phyloP scores from a whole-genome alignment of 306 rosid genomes.

The Cucumis melo region DNA sequence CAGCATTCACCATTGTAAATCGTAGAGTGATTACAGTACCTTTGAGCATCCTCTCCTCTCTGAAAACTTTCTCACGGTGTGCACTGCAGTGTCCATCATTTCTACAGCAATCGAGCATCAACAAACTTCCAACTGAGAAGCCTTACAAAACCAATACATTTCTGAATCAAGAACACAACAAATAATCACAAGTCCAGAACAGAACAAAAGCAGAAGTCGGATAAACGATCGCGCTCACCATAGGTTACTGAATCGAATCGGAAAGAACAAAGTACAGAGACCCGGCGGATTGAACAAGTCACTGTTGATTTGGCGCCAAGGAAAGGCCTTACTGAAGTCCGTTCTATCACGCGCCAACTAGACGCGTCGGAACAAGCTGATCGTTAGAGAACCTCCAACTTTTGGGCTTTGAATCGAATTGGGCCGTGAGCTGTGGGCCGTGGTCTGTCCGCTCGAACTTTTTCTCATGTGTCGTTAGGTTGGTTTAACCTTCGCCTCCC shows the following conservation, averaged over 20 bases:
- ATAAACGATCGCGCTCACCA: too few species aligned
- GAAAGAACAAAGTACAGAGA: not conserved
- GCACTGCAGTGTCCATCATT: constrained; percentile 70
- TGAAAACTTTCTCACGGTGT: constrained; percentile 47
- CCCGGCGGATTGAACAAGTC: constrained; percentile 33
- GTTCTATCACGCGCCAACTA: not conserved
- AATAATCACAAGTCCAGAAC: not conserved
- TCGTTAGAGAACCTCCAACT: not conserved
- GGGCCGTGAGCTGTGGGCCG: not conserved
- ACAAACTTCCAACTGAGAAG: too few species aligned
- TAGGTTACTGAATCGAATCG: not conserved
- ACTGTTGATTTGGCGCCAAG: constrained; percentile 61
- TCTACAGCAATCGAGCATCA: constrained; percentile 55
- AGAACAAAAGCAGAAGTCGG: not conserved
- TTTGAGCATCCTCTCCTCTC: constrained; percentile 57
- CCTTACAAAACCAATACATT: too few species aligned
- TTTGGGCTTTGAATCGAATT: not conserved
- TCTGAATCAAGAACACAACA: too few species aligned
- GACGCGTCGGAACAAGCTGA: not conserved
- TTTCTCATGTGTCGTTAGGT: too few species aligned
- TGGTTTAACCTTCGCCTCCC: too few species aligned
- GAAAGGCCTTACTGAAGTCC: not conserved
- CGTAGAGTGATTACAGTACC: not conserved
- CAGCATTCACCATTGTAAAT: not conserved
- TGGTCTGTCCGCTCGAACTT: not conserved